Evolutionary conservation across 1,284 basidiomycete genomes (phyloP).

Genomic region (Cutaneotrichosporon mucoides): DNA sequence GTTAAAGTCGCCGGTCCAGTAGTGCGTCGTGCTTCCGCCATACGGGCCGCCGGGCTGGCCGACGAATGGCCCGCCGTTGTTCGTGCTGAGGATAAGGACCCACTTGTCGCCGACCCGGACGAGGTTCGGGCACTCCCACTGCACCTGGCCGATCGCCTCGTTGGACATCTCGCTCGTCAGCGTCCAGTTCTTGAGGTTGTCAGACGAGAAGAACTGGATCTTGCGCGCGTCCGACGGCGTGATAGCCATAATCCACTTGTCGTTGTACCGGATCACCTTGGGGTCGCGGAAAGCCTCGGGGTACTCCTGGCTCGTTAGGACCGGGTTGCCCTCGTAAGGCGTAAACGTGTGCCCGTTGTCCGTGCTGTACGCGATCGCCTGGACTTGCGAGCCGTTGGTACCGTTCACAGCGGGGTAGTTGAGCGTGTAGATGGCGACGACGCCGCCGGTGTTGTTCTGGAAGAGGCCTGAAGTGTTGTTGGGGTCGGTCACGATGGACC

Average conservation of each 20-base stretch:
- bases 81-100: conserved; percentile 34
- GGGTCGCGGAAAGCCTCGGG: conserved; percentile 49
- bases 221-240: conserved; percentile 43
- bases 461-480: conserved; percentile 51
- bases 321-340: conserved; percentile 27
- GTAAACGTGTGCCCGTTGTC: conserved; percentile 50
- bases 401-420: conserved; percentile 28
- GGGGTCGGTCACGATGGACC: conserved; percentile 48
- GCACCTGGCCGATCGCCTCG: conserved; percentile 37
- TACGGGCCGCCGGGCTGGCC: conserved; percentile 41
- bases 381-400: conserved; percentile 35
- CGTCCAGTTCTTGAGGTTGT: conserved; percentile 48
- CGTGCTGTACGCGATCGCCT: conserved; percentile 44
- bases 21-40: conserved; percentile 46
- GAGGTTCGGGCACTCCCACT: conserved; percentile 49
- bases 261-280: conserved; percentile 49
- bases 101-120: conserved; percentile 36
- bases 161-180: conserved; percentile 42
- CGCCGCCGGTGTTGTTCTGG: conserved; percentile 25
- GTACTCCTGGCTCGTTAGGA: conserved; percentile 4
- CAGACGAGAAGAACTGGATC: conserved; percentile 48
- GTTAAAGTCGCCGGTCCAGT: conserved; percentile 49
- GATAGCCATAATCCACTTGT: conserved; percentile 50
- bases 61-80: conserved; percentile 43
- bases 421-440: conserved; percentile 52